Evolutionary conservation across 148 eudicot species (phyloP), one percentile per base, ranked within the genome.

Genomic region (Heliosperma pusillum): DNA sequence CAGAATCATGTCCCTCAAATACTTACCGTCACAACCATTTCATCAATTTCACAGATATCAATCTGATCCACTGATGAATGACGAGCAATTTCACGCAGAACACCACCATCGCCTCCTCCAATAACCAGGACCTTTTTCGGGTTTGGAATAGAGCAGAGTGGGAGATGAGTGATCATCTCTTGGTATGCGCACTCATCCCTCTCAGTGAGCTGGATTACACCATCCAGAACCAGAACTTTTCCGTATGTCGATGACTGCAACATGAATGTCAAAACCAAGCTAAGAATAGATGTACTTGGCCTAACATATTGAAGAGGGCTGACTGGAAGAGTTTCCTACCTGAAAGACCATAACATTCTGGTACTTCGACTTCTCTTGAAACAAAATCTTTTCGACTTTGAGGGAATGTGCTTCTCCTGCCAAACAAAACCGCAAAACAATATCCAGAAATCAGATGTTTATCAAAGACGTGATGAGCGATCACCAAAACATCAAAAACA

Each of bases 41-140:
- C 95, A 80, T 95, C 99, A 69, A 95, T 95, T 86, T 95, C 99
- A 80, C 97, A 92, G 29, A 95, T 92, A 76, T 95, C 99, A 20
- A 95, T 86, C 56, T 90, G 93, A 83, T 95, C 99, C 44, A 95
- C 83, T 13, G 94, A 83, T 71, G 96, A 74, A 82, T 95, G 85
- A 73, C 99, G 97, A 71, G 99, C 80, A 29, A 95, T 90, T 82
- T 95, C 99, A 73, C 99, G 97, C 72, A 92, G 75, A 75, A 95
- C 99, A 67, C 99, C 99, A 42, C 99, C 99, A 83, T 92, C 99
- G 72, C 99, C 97, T 77, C 97, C 99, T 77, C 99, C 97, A 86
- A 95, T 95, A 60, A 95, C 97, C 84, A 95, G 78, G 76, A 95
- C 97, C 98, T 91, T 94, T 78, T 91, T 91, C 33, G 98, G 98